Conservation (phyloP, 345 rosid genomes). For the Turnera subulata region DNA sequence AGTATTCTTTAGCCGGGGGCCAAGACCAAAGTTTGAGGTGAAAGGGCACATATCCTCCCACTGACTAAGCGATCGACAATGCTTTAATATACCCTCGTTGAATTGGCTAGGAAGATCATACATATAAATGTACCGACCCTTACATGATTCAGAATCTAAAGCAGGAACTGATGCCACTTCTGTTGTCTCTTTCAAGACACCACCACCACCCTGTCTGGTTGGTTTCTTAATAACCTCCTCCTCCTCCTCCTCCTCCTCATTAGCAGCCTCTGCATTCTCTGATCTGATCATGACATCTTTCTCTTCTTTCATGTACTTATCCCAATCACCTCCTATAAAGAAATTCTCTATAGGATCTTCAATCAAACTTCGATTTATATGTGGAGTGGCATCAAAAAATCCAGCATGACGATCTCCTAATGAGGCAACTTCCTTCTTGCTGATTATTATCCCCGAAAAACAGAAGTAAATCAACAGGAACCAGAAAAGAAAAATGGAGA, state of each 20-base stretch:
- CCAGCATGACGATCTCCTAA: constrained; percentile 15
- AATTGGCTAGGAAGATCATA: constrained; percentile 54
- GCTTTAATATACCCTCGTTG: constrained; percentile 61
- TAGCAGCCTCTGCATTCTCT: too few species aligned
- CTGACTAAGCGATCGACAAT: constrained; percentile 47
- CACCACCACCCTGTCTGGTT: not conserved
- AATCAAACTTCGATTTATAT: not conserved
- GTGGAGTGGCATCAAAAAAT: not conserved
- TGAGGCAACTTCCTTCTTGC: constrained; percentile 23
- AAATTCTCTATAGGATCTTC: constrained; percentile 14
- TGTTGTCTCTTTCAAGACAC: not conserved
- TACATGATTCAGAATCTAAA: constrained; percentile 34
- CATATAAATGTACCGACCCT: constrained; percentile 50
- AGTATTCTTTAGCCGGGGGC: constrained; percentile 38
- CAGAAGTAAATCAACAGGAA: constrained; percentile 42
- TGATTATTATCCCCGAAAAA: constrained; percentile 30
- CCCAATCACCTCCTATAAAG: constrained; percentile 21
- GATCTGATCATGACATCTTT: too few species aligned
- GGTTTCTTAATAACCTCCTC: not conserved
- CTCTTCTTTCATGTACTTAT: constrained; percentile 8
- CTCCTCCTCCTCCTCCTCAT: not conserved
- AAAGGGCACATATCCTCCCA: constrained; percentile 65
- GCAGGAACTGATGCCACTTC: not conserved
- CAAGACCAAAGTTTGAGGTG: constrained; percentile 54
- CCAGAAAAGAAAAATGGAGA: constrained; percentile 40